Evolutionary conservation across 2,329 filamentous ascomycete genomes (phyloP).

Genomic region (Thyridium curvatum): DNA sequence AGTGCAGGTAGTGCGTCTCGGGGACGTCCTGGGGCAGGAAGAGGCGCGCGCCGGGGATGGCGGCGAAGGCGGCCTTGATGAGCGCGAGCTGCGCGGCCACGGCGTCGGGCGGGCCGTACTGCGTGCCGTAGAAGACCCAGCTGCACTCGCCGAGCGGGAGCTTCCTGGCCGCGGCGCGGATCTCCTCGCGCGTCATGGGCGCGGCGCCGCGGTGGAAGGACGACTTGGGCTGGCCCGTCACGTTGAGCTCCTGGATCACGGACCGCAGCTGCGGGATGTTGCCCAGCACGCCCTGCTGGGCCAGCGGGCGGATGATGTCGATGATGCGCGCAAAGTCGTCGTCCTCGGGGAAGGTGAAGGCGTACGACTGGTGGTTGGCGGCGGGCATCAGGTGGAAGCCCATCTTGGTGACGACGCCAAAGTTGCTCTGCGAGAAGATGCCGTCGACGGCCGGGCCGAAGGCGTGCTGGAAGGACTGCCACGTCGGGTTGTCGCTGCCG

Average conservation of each 20-base stretch:
- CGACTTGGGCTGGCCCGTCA: slow-evolving; percentile 29
- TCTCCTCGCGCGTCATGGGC: slow-evolving; percentile 21
- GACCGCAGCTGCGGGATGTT: slow-evolving; percentile 39
- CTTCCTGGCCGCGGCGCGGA: slow-evolving; percentile 22
- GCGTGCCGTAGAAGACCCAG: slow-evolving; percentile 45
- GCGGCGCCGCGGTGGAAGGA: slow-evolving; percentile 15
- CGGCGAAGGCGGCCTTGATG: slow-evolving; percentile 34
- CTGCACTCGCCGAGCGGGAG: slow-evolving; percentile 32
- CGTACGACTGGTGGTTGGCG: slow-evolving; percentile 27
- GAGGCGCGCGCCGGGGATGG: slow-evolving; percentile 33
- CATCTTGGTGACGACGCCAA: slow-evolving; percentile 49
- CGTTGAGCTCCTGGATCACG: slow-evolving; percentile 25
- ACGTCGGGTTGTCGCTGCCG: slow-evolving; percentile 26
- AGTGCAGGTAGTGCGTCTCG: slow-evolving; percentile 28
- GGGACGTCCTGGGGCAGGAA: slow-evolving; percentile 32
- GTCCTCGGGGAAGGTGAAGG: slow-evolving; percentile 29
- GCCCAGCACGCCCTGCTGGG: slow-evolving; percentile 25
- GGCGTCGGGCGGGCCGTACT: slow-evolving; percentile 24
- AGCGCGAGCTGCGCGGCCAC: slow-evolving; percentile 25
- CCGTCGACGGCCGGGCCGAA: slow-evolving; percentile 34
- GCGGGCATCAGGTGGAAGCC: slow-evolving; percentile 36
- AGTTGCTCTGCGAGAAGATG: slow-evolving; percentile 44
- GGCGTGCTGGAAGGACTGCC: slow-evolving; percentile 29
- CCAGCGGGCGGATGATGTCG: slow-evolving; percentile 26
- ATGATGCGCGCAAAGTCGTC: slow-evolving; percentile 25